Evolutionary conservation across 106 monocot species (phyloP).

Genomic region (Xerophyta viscosa): DNA sequence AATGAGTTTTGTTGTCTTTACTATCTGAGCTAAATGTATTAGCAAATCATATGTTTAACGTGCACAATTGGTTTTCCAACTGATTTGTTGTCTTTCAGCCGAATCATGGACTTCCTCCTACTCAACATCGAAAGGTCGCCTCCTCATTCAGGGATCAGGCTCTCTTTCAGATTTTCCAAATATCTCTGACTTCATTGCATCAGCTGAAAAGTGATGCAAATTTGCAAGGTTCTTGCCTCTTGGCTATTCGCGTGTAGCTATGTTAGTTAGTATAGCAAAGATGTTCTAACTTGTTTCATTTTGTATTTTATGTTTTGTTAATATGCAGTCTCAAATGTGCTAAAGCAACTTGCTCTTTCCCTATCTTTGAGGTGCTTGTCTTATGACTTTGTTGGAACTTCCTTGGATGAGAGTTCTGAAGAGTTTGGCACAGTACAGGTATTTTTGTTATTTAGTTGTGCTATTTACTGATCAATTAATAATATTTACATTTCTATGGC

Average conservation of each 20-base stretch:
- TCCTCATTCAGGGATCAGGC: conserved; percentile 79
- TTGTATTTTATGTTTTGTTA: conserved; percentile 1
- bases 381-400: conserved; percentile 93
- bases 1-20: no score
- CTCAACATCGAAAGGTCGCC: conserved; percentile 73
- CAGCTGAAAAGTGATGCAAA: conserved; percentile 79
- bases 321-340: conserved; percentile 51
- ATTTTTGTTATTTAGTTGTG: conserved; percentile 15
- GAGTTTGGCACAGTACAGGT: conserved; percentile 99
- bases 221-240: conserved; percentile 36
- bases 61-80: no score
- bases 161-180: conserved; percentile 86
- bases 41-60: no score
- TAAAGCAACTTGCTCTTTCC: conserved; percentile 72
- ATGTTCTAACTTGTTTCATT: not conserved
- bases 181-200: conserved; percentile 77
- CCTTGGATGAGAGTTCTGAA: conserved; percentile 96
- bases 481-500: not conserved
- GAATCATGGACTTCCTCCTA: conserved; percentile 59
- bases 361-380: conserved; percentile 82
- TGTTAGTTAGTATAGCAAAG: no score
- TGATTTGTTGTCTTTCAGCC: conserved; percentile 27
- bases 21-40: no score
- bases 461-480: no score
- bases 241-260: no score